A percentile compares a stretch with the other conserved stretches of the same genome.
Evolutionary conservation across 352 stramenopile genomes (phyloP).

Genomic region (Globisporangium viniferum): DNA sequence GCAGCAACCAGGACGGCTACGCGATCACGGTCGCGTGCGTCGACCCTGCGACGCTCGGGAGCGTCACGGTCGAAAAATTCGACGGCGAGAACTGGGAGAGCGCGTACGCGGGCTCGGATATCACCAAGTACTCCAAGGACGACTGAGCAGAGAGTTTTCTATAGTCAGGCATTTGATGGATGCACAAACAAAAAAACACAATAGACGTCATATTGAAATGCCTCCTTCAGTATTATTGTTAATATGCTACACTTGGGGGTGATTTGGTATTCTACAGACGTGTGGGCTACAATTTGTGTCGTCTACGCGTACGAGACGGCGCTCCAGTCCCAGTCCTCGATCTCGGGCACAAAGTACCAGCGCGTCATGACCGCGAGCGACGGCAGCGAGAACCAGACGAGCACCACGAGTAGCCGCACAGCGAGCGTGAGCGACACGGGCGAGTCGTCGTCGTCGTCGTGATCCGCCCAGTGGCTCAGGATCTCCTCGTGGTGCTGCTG

Average conservation of each 20-base stretch:
- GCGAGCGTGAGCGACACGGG: conserved; percentile 7
- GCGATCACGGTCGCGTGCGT: conserved; percentile 77
- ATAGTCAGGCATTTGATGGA: background rate
- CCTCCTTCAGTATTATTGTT: background rate
- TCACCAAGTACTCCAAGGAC: conserved; percentile 36
- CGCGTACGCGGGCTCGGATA: conserved; percentile 30
- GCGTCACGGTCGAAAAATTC: conserved; percentile 59
- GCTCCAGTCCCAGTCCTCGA: conserved; percentile 1
- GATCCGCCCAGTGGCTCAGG: conserved; percentile 7
- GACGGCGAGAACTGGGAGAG: conserved; percentile 76
- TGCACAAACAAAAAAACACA: background rate
- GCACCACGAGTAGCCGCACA: conserved; percentile 23
- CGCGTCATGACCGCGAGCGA: conserved; percentile 14
- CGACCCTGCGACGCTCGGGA: conserved; percentile 40
- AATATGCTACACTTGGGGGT: background rate
- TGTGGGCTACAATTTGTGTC: background rate
- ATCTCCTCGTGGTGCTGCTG: conserved; percentile 25
- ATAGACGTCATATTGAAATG: background rate
- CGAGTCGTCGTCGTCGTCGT: background rate
- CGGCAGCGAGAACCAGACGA: conserved; percentile 23
- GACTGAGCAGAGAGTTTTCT: background rate
- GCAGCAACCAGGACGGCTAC: conserved; percentile 76
- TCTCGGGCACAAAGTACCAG: conserved; percentile 13
- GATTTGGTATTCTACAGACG: background rate
- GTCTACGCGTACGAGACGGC: conserved; percentile 1